Base-by-base conservation (phyloP, 1,284 basidiomycete genomes). In the Cystobasidium slooffiae region DNA sequence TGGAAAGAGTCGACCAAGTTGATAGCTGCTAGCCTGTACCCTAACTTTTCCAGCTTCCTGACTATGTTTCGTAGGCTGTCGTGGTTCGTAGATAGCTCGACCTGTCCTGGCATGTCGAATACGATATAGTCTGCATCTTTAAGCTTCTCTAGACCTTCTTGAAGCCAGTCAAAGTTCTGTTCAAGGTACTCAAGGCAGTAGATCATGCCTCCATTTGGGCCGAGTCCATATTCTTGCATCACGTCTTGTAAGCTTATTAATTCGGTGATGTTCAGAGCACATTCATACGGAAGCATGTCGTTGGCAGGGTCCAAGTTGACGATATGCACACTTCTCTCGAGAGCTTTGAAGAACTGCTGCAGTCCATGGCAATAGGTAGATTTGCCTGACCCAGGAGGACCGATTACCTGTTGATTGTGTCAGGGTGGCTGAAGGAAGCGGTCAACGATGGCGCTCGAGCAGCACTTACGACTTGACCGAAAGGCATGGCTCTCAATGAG, bases 111-210 rank as follows among this genome's bases (percentile, higher is more conserved):
- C 6, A 97, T 87, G 83, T 99, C 97, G 82, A 99, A 97, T 51
- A 99, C 85, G 59, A 99, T 87, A 83, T 97, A 98, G 76, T 80
- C 86, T 72, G 91, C 90, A 56, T 86, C 83, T 22, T 59, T 37
- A 10, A 93, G 83, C 79, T 87, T 87, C 49, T 62, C 31, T 67
- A 80, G 52, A 59, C 88, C 83, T 53, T 84, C 82, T 73, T 94
- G 89, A 31, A 99, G 86, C 97, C 97, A 99, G 82, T 98, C 95
- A 78, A 91, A 88, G 82, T 99, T 98, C 31, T 88, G 89, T 80
- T 99, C 95, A 24, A 99, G 87, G 82, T 98, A 98, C 82, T 99
- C 97, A 86, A 98, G 92, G 82, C 94, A 96, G 81, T 95, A 99
- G 18, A 99, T 85, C 90, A 98, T 94, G 2, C 89, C 96, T 6